phyloP scores from a whole-genome alignment of 192 early-diverging fungal species.

The Spizellomyces punctatus region DNA sequence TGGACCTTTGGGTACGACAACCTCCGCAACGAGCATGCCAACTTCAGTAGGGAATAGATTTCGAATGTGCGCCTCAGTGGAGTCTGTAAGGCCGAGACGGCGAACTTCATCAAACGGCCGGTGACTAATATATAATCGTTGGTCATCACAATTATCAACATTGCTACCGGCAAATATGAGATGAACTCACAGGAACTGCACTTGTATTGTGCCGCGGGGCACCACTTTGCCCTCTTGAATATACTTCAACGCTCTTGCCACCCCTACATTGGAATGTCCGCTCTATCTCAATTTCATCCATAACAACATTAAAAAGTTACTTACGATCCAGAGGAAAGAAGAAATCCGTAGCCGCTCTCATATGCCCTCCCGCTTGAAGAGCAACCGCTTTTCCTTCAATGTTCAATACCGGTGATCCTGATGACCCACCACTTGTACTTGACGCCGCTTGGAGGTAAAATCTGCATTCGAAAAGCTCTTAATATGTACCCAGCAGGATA shows the following conservation, averaged over 20 bases:
- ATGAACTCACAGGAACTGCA: slow-evolving; percentile 60
- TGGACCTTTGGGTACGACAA: slow-evolving; percentile 74
- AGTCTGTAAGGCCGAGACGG: slow-evolving; percentile 63
- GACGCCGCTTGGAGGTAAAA: slow-evolving; percentile 80
- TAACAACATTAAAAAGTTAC: background rate
- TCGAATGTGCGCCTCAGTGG: slow-evolving; percentile 67
- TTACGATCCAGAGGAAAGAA: slow-evolving; percentile 78
- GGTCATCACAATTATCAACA: too few relatives aligned
- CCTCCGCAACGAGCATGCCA: slow-evolving; percentile 79
- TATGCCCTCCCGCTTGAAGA: slow-evolving; percentile 76
- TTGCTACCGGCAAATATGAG: too few relatives aligned
- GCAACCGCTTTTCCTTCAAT: slow-evolving; percentile 82
- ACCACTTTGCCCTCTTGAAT: slow-evolving; percentile 37
- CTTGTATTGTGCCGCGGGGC: slow-evolving; percentile 72
- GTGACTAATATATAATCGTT: slow-evolving; percentile 28
- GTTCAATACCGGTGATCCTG: slow-evolving; percentile 79
- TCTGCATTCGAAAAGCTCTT: too few relatives aligned
- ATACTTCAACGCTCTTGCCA: slow-evolving; percentile 40
- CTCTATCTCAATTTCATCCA: background rate
- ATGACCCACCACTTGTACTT: slow-evolving; percentile 74
- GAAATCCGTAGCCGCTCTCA: slow-evolving; percentile 76
- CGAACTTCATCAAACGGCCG: slow-evolving; percentile 79
- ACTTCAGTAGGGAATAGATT: slow-evolving; percentile 65
- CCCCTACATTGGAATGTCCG: background rate
- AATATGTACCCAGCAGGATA: background rate